A percentile compares a stretch with the other conserved stretches of the same genome.
phyloP scores from a whole-genome alignment of 1,284 basidiomycete genomes.

The Moniliella sp. region DNA sequence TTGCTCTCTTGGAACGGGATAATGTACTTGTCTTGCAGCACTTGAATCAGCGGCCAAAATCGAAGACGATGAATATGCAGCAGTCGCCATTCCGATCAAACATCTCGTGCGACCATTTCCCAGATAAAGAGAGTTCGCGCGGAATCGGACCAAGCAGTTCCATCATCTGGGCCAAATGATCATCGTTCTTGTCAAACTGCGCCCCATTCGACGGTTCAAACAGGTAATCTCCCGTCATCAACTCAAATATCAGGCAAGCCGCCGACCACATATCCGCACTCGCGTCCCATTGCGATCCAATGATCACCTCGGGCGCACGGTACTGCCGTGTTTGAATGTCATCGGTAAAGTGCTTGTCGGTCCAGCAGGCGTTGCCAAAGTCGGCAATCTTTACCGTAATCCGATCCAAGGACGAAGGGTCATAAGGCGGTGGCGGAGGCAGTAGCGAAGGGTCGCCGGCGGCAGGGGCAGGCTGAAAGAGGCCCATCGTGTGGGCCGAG shows the following conservation, averaged over 20 bases:
- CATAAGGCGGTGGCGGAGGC: constrained; percentile 42
- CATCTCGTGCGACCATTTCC: constrained; percentile 82
- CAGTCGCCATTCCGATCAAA: constrained; percentile 85
- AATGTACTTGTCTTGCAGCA: constrained; percentile 74
- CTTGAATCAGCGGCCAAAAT: constrained; percentile 73
- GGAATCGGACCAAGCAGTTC: constrained; percentile 79
- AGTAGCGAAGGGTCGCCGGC: too few relatives aligned
- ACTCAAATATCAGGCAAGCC: constrained; percentile 66
- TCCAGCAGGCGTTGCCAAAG: constrained; percentile 78
- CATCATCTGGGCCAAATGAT: constrained; percentile 94
- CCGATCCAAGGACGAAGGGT: constrained; percentile 47
- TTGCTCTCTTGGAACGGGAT: constrained; percentile 66
- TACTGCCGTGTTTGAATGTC: constrained; percentile 94
- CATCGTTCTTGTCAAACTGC: constrained; percentile 80
- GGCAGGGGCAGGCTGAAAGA: constrained; percentile 38
- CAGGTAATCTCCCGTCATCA: constrained; percentile 63
- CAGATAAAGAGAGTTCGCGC: constrained; percentile 59
- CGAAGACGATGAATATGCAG: constrained; percentile 77
- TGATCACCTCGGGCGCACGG: constrained; percentile 84
- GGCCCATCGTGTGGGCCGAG: constrained; percentile 36
- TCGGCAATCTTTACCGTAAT: constrained; percentile 98
- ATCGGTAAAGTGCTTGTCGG: constrained; percentile 76
- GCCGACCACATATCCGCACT: constrained; percentile 92
- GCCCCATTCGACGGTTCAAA: constrained; percentile 65
- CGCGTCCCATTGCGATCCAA: constrained; percentile 84